Evolutionary conservation across 2,329 filamentous ascomycete genomes (phyloP).

Genomic region (Xylariales sp.): DNA sequence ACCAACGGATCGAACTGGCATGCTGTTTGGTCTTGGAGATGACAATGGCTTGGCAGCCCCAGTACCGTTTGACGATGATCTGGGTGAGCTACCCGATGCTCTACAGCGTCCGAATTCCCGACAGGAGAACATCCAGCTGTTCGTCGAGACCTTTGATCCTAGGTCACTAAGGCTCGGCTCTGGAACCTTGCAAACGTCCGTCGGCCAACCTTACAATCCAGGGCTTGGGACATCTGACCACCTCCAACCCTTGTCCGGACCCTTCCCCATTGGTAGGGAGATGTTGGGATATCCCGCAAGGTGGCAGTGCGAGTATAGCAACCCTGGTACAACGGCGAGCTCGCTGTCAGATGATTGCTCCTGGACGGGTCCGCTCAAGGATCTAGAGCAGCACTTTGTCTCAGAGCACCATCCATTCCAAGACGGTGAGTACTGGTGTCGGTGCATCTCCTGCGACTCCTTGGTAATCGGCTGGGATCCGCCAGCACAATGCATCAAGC

Average conservation of each 20-base stretch:
- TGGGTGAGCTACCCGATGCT: neutral
- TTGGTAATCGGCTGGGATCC: slow-evolving; percentile 10
- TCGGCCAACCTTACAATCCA: slow-evolving; percentile 7
- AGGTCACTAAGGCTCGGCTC: slow-evolving; percentile 1
- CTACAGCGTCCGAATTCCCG: slow-evolving; percentile 1
- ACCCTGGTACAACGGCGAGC: slow-evolving; percentile 13
- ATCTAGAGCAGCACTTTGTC: slow-evolving; percentile 20
- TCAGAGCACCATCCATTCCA: slow-evolving; percentile 19
- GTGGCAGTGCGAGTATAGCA: slow-evolving; percentile 23
- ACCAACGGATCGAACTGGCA: neutral
- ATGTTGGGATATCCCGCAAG: neutral
- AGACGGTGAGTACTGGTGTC: slow-evolving; percentile 14
- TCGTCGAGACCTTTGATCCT: slow-evolving; percentile 4
- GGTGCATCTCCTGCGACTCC: slow-evolving; percentile 18
- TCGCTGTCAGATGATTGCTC: slow-evolving; percentile 16
- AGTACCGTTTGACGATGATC: neutral
- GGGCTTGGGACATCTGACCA: slow-evolving; percentile 1
- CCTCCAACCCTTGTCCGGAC: slow-evolving; percentile 1
- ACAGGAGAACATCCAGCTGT: slow-evolving; percentile 1
- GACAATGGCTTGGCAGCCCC: neutral
- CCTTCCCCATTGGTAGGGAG: slow-evolving; percentile 10
- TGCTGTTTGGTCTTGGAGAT: neutral
- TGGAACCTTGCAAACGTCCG: neutral
- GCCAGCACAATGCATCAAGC: slow-evolving; percentile 11
- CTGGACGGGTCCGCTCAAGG: slow-evolving; percentile 22